Evolutionary conservation across 208 protist genomes (phyloP), one percentile per base, ranked within the genome.

Genomic region (Herpetomonas tarakana): DNA sequence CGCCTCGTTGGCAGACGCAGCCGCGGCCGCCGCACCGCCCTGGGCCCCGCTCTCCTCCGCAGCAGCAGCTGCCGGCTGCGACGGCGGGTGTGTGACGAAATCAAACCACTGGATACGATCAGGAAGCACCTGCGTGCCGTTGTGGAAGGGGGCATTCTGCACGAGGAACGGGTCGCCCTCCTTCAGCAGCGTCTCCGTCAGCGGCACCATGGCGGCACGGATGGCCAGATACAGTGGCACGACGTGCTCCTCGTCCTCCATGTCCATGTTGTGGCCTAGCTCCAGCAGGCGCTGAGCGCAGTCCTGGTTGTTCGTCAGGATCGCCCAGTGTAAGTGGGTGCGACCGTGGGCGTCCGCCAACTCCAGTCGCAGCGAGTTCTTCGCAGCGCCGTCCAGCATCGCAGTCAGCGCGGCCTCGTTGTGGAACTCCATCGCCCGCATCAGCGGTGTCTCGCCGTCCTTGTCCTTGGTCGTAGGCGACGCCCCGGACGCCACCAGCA

Each of bases 101-200:
- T 58, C 57, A 2, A 87, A 29, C 86, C 88, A 95, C 26, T 74
- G 25, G 58, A 95, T 91, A 22, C 88, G 80, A 16, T 95, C 88
- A 6, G 71, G 73, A 54, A 87, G 46, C 52, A 95, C 75, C 18
- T 68, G 76, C 22, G 76, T 73, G 25, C 85, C 82, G 68, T 95
- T 92, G 70, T 95, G 88, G 55, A 91, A 90, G 3, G 80, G 76
- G 21, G 81, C 79, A 35, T 83, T 82, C 60, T 95, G 88, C 19
- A 95, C 71, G 18, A 79, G 59, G 53, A 94, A 91, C 4, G 71
- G 39, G 28, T 94, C 88, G 31, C 76, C 65, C 27, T 69, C 45
- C 47, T 78, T 54, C 38, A 90, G 46, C 29, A 92, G 58, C 28
- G 73, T 62, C 21, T 56, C 62, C 45, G 80, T 70, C 19, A 92